phyloP scores from a whole-genome alignment of 306 rosid species.

The Astragalus membranaceus region DNA sequence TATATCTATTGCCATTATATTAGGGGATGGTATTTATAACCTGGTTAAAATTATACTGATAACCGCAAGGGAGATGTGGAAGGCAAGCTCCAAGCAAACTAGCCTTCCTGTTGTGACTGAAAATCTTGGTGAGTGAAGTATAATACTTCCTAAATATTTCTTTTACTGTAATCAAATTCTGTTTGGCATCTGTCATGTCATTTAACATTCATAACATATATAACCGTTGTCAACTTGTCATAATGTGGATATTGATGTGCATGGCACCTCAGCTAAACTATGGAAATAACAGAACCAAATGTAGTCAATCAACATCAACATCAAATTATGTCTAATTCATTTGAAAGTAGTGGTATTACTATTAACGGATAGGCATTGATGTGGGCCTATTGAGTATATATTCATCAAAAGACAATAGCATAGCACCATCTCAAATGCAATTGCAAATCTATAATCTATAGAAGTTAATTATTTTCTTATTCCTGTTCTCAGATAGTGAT shows the following conservation, averaged over 20 bases:
- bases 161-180: background rate
- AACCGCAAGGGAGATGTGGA: conserved; percentile 61
- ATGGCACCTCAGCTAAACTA: too few species aligned
- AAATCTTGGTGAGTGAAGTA: conserved; percentile 44
- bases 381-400: background rate
- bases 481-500: conserved; percentile 45
- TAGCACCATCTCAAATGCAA: background rate
- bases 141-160: conserved; percentile 2
- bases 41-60: conserved; percentile 61
- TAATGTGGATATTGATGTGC: too few species aligned
- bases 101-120: conserved; percentile 57
- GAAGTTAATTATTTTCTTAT: conserved; percentile 18
- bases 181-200: background rate
- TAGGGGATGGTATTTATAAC: conserved; percentile 93
- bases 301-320: too few species aligned
- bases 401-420: background rate
- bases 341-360: background rate
- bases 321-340: too few species aligned
- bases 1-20: conserved; percentile 55
- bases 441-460: background rate
- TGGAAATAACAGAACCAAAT: too few species aligned
- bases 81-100: conserved; percentile 38
- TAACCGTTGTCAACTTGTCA: background rate
- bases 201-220: background rate
- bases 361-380: background rate